Evolutionary conservation across 805 yeast genomes (phyloP).

Genomic region (Komagataella ulmi): DNA sequence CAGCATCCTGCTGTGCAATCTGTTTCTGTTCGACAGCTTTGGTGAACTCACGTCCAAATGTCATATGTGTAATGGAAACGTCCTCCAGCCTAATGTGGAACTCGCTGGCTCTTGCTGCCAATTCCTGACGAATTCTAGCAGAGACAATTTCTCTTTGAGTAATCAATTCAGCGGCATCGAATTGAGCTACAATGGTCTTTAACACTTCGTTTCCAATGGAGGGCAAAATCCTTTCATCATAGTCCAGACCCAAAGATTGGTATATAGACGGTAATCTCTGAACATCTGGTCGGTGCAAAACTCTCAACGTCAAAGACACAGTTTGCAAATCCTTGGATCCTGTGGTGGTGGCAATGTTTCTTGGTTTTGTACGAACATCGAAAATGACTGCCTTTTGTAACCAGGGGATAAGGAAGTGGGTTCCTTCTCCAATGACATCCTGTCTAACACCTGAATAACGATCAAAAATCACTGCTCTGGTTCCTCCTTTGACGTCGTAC

Average conservation of each 20-base stretch:
- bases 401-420: constrained; percentile 95
- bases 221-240: constrained; percentile 89
- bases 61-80: constrained; percentile 95
- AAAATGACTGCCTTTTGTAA: constrained; percentile 79
- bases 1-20: constrained; percentile 99
- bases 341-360: constrained; percentile 85
- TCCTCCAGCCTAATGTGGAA: constrained; percentile 89
- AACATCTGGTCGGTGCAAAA: constrained; percentile 89
- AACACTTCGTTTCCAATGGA: constrained; percentile 87
- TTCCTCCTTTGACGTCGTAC: constrained; percentile 93
- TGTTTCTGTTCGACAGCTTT: constrained; percentile 98
- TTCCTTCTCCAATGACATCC: constrained; percentile 89
- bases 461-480: constrained; percentile 92
- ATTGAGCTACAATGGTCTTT: constrained; percentile 84
- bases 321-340: constrained; percentile 96
- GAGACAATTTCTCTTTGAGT: constrained; percentile 95
- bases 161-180: constrained; percentile 92
- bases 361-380: constrained; percentile 93
- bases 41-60: constrained; percentile 93
- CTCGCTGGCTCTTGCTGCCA: constrained; percentile 71
- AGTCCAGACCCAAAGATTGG: constrained; percentile 85
- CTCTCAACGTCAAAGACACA: constrained; percentile 86
- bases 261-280: constrained; percentile 70
- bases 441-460: constrained; percentile 80
- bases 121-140: constrained; percentile 76